Evolutionary conservation across 352 stramenopile species (phyloP).

Genomic region (Globisporangium ultimum): DNA sequence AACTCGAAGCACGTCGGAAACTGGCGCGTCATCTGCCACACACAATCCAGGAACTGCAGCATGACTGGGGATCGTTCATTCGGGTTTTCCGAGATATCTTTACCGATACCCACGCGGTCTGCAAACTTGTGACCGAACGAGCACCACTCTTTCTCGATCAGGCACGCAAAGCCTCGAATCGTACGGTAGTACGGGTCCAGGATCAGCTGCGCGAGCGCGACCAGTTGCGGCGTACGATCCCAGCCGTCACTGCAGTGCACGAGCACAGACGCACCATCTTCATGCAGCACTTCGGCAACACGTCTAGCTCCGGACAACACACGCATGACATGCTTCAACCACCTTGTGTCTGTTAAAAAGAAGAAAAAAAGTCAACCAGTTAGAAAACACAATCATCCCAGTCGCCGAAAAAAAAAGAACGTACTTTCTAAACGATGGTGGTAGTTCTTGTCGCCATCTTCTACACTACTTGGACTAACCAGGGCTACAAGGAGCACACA

Average conservation of each 20-base stretch:
- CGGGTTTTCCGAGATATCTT: constrained; percentile 71
- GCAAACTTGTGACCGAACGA: constrained; percentile 91
- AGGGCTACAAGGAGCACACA: constrained; percentile 32
- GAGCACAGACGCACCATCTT: constrained; percentile 78
- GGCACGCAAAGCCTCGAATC: constrained; percentile 77
- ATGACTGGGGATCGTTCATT: constrained; percentile 86
- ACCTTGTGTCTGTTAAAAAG: constrained; percentile 85
- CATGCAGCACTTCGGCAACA: constrained; percentile 80
- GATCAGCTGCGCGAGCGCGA: constrained; percentile 79
- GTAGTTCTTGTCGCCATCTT: constrained; percentile 88
- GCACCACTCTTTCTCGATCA: constrained; percentile 87
- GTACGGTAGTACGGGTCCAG: constrained; percentile 85
- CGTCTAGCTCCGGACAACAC: constrained; percentile 67
- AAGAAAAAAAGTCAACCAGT: not conserved
- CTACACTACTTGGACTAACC: constrained; percentile 74
- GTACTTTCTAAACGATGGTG: constrained; percentile 85
- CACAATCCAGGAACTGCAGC: constrained; percentile 84
- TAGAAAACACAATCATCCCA: not conserved
- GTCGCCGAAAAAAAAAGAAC: not conserved
- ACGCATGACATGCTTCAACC: constrained; percentile 95
- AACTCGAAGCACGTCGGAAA: constrained; percentile 89
- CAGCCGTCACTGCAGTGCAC: constrained; percentile 88
- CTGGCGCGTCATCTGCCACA: constrained; percentile 87
- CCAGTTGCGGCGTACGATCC: constrained; percentile 84
- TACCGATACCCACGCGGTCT: constrained; percentile 78